Evolutionary conservation across 2,329 filamentous ascomycete genomes (phyloP).

Genomic region (Penicillium sp.): DNA sequence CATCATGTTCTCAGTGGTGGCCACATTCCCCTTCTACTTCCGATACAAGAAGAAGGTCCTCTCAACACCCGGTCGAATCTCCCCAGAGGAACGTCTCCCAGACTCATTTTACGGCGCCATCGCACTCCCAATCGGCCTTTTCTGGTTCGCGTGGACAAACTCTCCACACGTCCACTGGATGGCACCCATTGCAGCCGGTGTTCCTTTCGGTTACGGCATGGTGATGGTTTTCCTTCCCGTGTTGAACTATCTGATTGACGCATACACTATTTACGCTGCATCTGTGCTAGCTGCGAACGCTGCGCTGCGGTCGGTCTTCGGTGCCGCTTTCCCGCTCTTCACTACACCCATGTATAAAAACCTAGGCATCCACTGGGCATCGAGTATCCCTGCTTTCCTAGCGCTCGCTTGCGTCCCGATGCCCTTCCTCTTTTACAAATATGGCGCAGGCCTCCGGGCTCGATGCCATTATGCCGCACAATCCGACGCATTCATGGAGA

Average conservation of each 20-base stretch:
- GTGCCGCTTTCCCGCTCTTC: slow-evolving; percentile 13
- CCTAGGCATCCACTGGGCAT: slow-evolving; percentile 17
- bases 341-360: slow-evolving; percentile 16
- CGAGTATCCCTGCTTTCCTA: slow-evolving; percentile 15
- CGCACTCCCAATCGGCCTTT: slow-evolving; percentile 63
- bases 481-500: not conserved
- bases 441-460: slow-evolving; percentile 6
- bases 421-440: slow-evolving; percentile 15
- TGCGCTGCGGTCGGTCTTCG: slow-evolving; percentile 10
- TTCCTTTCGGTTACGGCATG: slow-evolving; percentile 60
- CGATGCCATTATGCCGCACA: slow-evolving; percentile 5
- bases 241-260: slow-evolving; percentile 20
- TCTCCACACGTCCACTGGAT: slow-evolving; percentile 59
- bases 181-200: slow-evolving; percentile 49
- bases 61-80: slow-evolving; percentile 52
- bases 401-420: slow-evolving; percentile 13
- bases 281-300: slow-evolving; percentile 14
- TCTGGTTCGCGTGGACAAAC: slow-evolving; percentile 70
- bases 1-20: slow-evolving; percentile 60
- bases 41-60: slow-evolving; percentile 50
- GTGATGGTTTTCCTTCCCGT: slow-evolving; percentile 35
- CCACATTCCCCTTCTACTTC: slow-evolving; percentile 58
- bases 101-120: slow-evolving; percentile 63
- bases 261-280: slow-evolving; percentile 17
- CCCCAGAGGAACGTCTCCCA: slow-evolving; percentile 66